phyloP scores from a whole-genome alignment of 306 rosid genomes.

The Sindora glabra region DNA sequence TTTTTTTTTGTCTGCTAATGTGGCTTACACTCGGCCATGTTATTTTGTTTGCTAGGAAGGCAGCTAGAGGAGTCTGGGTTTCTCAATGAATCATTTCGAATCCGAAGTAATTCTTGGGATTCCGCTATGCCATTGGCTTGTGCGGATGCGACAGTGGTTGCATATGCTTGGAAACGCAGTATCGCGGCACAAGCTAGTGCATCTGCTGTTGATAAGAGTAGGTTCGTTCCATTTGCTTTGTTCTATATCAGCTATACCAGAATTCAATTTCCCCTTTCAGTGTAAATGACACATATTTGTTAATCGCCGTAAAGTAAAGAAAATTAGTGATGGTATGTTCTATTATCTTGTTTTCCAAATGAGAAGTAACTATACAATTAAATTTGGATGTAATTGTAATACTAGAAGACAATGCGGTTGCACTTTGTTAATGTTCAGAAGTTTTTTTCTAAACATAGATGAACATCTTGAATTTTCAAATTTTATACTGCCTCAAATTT shows the following conservation, averaged over 20 bases:
- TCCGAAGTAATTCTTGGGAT: constrained; percentile 87
- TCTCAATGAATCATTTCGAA: constrained; percentile 63
- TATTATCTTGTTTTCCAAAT: background rate
- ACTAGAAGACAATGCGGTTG: background rate
- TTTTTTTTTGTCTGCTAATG: background rate
- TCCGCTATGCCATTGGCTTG: constrained; percentile 92
- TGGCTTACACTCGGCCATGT: background rate
- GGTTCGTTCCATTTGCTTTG: constrained; percentile 32
- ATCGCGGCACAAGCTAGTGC: constrained; percentile 97
- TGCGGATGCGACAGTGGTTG: constrained; percentile 92
- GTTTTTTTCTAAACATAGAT: background rate
- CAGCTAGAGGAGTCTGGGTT: constrained; percentile 86
- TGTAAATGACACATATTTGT: background rate
- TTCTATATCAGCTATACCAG: background rate
- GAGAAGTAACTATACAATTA: background rate
- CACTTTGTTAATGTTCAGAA: background rate
- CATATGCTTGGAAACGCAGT: constrained; percentile 93
- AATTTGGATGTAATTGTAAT: background rate
- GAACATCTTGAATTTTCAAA: background rate
- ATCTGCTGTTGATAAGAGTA: constrained; percentile 78
- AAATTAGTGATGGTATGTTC: background rate
- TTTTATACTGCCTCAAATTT: background rate
- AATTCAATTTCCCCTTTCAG: background rate
- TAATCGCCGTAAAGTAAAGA: background rate
- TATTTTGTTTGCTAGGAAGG: constrained; percentile 43